These are phyloP conservation scores for Trichoderma citrinoviride DNA, from an alignment of 2,329 filamentous ascomycete species.

Conservation along the genomic window DNA sequence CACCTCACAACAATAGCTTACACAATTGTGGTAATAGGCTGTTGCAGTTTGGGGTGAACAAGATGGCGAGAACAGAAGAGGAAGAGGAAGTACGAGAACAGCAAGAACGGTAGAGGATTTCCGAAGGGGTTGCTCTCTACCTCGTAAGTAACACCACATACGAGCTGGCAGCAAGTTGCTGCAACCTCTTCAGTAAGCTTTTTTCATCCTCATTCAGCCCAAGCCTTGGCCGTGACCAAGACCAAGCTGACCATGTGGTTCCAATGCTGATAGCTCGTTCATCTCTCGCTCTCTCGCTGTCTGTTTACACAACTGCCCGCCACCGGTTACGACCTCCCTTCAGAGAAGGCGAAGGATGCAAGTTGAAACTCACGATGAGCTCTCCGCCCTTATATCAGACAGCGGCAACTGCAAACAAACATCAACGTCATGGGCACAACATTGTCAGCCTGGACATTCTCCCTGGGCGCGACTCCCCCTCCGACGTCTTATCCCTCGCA, in stretches of 20 bases:
- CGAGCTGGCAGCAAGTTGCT: not conserved
- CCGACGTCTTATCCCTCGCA: slow-evolving; percentile 30
- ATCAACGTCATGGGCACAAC: slow-evolving; percentile 4
- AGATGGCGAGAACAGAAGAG: not conserved
- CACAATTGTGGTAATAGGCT: not conserved
- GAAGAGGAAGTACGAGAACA: not conserved
- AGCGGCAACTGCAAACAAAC: not conserved
- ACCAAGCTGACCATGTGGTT: not conserved
- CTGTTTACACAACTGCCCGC: not conserved
- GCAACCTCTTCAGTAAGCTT: not conserved
- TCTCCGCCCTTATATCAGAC: not conserved
- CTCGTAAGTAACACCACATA: not conserved
- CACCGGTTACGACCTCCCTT: not conserved
- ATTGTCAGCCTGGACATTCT: slow-evolving; percentile 33
- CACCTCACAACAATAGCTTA: not conserved
- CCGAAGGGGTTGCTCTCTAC: not conserved
- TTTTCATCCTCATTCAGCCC: slow-evolving; percentile 1
- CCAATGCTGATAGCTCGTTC: not conserved
- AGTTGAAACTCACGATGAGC: not conserved
- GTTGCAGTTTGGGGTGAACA: not conserved
- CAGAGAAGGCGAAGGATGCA: not conserved
- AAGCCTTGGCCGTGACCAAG: not conserved
- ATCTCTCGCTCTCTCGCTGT: not conserved
- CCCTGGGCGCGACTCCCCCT: slow-evolving; percentile 31
- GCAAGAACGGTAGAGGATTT: not conserved